Base-by-base conservation (phyloP, 2,329 filamentous ascomycete species). In the Cercospora janseana region DNA sequence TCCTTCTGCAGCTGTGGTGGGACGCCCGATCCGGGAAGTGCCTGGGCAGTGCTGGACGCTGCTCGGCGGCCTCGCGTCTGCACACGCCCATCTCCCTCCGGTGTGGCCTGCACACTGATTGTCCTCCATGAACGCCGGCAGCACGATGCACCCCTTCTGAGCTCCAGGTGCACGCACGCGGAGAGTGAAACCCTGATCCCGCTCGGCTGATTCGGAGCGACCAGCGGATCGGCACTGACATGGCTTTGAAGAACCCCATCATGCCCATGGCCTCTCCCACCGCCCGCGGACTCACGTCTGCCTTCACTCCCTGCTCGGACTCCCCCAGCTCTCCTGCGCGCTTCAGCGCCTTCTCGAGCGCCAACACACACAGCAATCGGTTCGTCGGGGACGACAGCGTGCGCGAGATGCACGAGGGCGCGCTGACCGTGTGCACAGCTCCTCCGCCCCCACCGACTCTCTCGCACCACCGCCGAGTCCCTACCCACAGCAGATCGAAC, bases 401-500 rank as follows among this genome's bases (percentile, higher is more conserved):
- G n/a, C 2, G 5, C 29, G n/a, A 31, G 8, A 26, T n/a, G n/a
- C n/a, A 34, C 13, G 12, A 8, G 6, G 20, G 20, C 10, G 7
- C 12, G 32, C 43, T 46, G 15, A 46, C 24, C 13, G 8, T 6
- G 1, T 18, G 40, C 35, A 43, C 61, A 72, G 74, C 61, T 70
- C 73, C 45, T 73, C 72, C 49, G 66, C 75, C 71, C 62, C 65
- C 45, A 70, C 66, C 50, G 73, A 75, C 62, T 72, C 73, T 59
- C 69, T 77, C 44, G 65, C 71, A 35, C 74, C 73, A 31, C 74
- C 72, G 28, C 68, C 70, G 12, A 75, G 72, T 56, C 75, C 74
- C 23, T 85, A 75, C 69, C 80, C 66, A 79, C 82, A 70, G 77
- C 85, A 55, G 58, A 85, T 90, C 46, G 87, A 88, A 31, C 88